Conservation (phyloP, 208 protist species). For the Trichomonas vaginalis region DNA sequence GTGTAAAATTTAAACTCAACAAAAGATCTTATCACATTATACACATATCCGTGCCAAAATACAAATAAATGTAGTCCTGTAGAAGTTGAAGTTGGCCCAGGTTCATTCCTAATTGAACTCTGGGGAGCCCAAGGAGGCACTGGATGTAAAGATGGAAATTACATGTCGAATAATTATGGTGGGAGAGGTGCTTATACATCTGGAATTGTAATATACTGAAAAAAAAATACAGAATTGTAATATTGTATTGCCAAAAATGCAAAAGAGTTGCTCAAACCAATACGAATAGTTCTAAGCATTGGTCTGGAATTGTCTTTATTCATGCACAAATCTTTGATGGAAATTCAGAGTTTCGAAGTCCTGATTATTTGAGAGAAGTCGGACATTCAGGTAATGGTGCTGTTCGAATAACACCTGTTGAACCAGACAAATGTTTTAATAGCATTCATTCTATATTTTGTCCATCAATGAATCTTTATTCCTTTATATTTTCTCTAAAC, state of each 20-base stretch:
- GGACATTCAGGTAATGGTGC: too few species aligned
- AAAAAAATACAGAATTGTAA: background rate
- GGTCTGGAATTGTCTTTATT: background rate
- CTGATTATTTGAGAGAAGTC: too few species aligned
- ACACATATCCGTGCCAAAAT: background rate
- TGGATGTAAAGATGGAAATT: background rate
- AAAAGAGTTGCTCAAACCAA: too few species aligned
- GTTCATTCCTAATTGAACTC: background rate
- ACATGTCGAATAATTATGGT: background rate
- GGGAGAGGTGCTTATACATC: background rate
- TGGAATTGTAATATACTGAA: background rate
- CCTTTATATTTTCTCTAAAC: too few species aligned
- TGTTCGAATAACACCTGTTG: too few species aligned
- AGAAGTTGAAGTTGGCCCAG: background rate
- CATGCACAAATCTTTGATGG: background rate
- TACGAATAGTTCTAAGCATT: background rate
- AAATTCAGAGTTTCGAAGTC: too few species aligned
- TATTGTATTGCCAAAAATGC: background rate
- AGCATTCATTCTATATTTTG: too few species aligned
- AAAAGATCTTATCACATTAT: too few species aligned
- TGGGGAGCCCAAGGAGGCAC: background rate
- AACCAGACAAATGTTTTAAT: too few species aligned
- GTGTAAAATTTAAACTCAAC: too few species aligned
- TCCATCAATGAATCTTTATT: too few species aligned
- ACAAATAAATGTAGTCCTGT: background rate